These are phyloP conservation scores for Bryopsis sp. DNA, from an alignment of 139 green algal species.

Conservation along the genomic window DNA sequence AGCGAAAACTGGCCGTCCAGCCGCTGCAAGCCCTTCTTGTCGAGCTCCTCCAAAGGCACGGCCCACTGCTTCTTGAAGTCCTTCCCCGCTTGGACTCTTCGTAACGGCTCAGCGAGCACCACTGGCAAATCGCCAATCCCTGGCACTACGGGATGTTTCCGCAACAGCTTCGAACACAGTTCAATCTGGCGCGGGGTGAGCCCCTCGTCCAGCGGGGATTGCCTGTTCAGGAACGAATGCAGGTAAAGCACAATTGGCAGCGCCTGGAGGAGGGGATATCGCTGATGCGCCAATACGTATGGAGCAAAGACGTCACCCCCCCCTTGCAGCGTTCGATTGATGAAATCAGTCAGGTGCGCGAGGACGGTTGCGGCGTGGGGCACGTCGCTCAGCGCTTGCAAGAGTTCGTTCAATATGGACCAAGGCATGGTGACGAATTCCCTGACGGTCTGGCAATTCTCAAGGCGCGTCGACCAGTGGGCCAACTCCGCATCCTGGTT, in stretches of 20 bases:
- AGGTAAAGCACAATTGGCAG: conserved; percentile 13
- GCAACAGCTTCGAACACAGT: conserved; percentile 2
- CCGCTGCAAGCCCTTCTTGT: neutral
- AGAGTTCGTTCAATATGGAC: conserved; percentile 11
- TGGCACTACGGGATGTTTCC: conserved; percentile 6
- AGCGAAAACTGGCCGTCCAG: conserved; percentile 4
- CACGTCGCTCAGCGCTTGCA: neutral
- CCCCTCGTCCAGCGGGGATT: neutral
- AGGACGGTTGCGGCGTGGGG: neutral
- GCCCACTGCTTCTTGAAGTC: neutral
- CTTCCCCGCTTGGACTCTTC: neutral
- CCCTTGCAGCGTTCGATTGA: neutral
- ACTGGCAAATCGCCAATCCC: conserved; percentile 1
- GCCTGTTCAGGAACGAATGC: conserved; percentile 9
- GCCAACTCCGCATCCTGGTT: neutral
- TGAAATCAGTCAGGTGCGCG: neutral
- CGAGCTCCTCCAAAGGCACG: conserved; percentile 7
- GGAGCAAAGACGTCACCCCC: conserved; percentile 1
- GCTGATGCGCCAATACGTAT: neutral
- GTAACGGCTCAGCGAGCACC: neutral
- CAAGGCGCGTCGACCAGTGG: neutral
- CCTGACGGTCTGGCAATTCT: neutral
- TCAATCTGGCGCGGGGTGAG: neutral
- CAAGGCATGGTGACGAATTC: neutral
- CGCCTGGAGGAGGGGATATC: conserved; percentile 4